phyloP scores from a whole-genome alignment of 2,329 filamentous ascomycete species.

The Juglanconis juglandina region DNA sequence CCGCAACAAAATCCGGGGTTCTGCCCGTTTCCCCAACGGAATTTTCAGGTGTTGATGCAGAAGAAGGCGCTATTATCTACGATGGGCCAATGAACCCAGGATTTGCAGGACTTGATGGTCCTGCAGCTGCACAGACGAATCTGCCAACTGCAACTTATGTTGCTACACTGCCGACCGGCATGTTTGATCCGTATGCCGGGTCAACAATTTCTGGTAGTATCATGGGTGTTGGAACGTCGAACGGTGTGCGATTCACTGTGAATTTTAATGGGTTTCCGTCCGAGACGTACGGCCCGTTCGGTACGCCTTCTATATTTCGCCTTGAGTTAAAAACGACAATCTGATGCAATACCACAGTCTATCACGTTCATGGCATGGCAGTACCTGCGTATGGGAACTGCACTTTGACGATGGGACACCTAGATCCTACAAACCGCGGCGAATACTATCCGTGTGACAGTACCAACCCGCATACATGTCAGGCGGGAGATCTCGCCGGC shows the following conservation, averaged over 20 bases:
- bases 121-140: neutral
- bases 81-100: neutral
- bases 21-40: neutral
- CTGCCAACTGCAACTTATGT: neutral
- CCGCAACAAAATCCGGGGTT: neutral
- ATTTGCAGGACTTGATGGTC: neutral
- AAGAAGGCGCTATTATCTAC: neutral
- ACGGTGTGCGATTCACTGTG: neutral
- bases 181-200: neutral
- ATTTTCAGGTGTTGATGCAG: neutral
- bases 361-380: neutral
- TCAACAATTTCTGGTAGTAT: neutral
- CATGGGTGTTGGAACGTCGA: neutral
- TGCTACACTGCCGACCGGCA: neutral
- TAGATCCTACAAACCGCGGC: neutral
- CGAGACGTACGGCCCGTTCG: neutral
- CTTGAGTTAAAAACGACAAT: no score
- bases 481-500: neutral
- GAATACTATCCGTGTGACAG: neutral
- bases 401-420: neutral
- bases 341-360: neutral
- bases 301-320: neutral
- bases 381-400: neutral
- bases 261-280: neutral
- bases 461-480: neutral